A percentile compares a stretch with the other conserved stretches of the same genome.
These are phyloP conservation scores for Abrus pulchellus DNA, from an alignment of 306 rosid species.

Conservation along the genomic window DNA sequence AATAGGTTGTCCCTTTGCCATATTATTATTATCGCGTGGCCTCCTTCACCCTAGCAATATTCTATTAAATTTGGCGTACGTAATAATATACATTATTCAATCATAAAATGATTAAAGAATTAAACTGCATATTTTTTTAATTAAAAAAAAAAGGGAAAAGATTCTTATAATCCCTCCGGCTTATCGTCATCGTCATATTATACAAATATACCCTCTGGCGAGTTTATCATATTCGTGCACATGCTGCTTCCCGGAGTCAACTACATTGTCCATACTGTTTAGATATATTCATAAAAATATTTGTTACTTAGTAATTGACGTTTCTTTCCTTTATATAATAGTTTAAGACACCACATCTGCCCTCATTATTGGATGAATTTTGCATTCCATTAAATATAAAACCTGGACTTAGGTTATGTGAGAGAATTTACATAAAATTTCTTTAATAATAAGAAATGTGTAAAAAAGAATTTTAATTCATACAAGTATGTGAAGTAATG, in stretches of 20 bases:
- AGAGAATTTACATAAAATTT: too few species aligned
- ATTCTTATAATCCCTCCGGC: constrained; percentile 8
- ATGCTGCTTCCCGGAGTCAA: constrained; percentile 49
- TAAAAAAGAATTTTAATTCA: too few species aligned
- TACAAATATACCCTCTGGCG: constrained; percentile 1
- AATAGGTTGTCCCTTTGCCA: constrained; percentile 36
- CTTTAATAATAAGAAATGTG: too few species aligned
- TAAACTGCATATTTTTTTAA: not conserved
- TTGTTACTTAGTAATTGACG: constrained; percentile 1
- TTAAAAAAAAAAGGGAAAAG: not conserved
- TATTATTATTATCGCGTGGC: constrained; percentile 24
- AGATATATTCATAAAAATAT: not conserved
- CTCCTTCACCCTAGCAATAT: constrained; percentile 43
- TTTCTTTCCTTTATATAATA: not conserved
- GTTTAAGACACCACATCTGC: not conserved
- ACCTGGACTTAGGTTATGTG: too few species aligned
- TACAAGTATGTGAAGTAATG: too few species aligned
- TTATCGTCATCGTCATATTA: not conserved
- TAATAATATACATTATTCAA: constrained; percentile 17
- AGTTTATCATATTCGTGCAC: constrained; percentile 49
- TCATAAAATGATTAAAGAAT: constrained; percentile 11
- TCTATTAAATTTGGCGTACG: constrained; percentile 28
- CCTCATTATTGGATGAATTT: too few species aligned
- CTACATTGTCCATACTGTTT: constrained; percentile 18
- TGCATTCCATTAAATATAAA: too few species aligned